Evolutionary conservation across 169 alveolate genomes (phyloP), one percentile per base, ranked within the genome.

Genomic region (Cryptosporidium ryanae): DNA sequence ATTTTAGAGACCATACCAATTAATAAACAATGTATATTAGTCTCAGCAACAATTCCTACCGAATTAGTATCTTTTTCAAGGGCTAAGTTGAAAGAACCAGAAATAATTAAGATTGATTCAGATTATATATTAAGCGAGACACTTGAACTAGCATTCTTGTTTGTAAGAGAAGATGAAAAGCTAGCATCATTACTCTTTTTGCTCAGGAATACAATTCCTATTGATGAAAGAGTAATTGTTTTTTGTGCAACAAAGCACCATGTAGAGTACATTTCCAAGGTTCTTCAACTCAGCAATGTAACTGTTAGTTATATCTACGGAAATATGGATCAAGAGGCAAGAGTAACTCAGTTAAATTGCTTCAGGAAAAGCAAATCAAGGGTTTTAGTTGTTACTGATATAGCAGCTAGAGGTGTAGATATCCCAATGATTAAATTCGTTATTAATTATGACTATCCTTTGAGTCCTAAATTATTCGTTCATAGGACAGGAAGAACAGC

Each of bases 1-100:
- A 93, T 95, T 44, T 83, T 96, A 48, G 92, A 94, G 48, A 82
- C 70, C 66, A 91, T 95, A 52, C 97, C 98, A 32, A 92, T 84
- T 23, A 90, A 87, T 38, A 94, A 93, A 71, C 97, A 97, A 81
- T 91, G 95, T 12, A 70, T 97, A 61, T 83, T 97, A 84, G 95
- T 96, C 48, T 95, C 98, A 63, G 99, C 99, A 1, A 97, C 99
- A 13, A 95, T 96, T 46, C 98, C 98, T 23, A 94, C 97, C 18
- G 93, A 95, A 81, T 91, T 97, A 2, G 94, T 96, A 38, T 94
- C 95, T 31, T 97, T 96, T 91, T 94, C 97, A 31, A 91, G 91
- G 65, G 94, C 95, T 82, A 98, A 97, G 27, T 90, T 97, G 34
- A 95, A 93, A 66, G 97, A 97, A 76, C 98, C 97, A 31, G 96